Evolutionary conservation across 2,329 filamentous ascomycete genomes (phyloP), one percentile per base, ranked within the genome.

Genomic region (Epicoccum sorghinum): DNA sequence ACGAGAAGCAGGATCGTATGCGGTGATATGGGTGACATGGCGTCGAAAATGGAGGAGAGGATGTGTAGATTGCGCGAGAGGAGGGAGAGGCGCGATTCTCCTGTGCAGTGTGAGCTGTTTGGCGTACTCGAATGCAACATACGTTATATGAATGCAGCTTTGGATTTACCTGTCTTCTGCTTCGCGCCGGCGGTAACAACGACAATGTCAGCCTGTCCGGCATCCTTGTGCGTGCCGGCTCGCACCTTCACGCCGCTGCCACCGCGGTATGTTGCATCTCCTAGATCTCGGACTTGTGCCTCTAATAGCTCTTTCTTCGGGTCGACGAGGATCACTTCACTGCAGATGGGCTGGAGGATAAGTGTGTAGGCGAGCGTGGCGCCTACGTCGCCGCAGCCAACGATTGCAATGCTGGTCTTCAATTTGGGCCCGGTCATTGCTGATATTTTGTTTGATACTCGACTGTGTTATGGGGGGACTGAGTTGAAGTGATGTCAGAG

Each of bases 181-280:
- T 79, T 83, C n/a, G 80, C 80, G 30, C 82, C 82, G 0, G 82
- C 81, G 0, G 81, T 83, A 44, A 84, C 78, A 41, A 85, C 76
- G 6, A 84, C 75, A 27, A 85, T 79, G 61, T 84, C 81, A 40
- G 79, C 79, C 63, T 82, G 78, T n/a, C 77, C 74, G 1, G 81
- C 81, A 59, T 84, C 82, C 22, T 70, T 70, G 46, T 78, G 73
- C 18, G 72, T 76, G 14, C 77, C 82, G 1, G 75, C 75, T 25
- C 77, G 74, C 4, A 83, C 76, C 30, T 72, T 75, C 4, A 78
- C 80, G 18, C 69, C 68, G 35, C 73, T 77, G 25, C 76, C 75
- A 14, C 73, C 75, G 50, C 77, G 76, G 46, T 77, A 80, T 2
- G 79, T 80, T 0, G 77, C 79, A 66, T 85, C 82, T 22, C 75